Conservation (phyloP, 176 grass and related monocot species). For the Aegilops speltoides region DNA sequence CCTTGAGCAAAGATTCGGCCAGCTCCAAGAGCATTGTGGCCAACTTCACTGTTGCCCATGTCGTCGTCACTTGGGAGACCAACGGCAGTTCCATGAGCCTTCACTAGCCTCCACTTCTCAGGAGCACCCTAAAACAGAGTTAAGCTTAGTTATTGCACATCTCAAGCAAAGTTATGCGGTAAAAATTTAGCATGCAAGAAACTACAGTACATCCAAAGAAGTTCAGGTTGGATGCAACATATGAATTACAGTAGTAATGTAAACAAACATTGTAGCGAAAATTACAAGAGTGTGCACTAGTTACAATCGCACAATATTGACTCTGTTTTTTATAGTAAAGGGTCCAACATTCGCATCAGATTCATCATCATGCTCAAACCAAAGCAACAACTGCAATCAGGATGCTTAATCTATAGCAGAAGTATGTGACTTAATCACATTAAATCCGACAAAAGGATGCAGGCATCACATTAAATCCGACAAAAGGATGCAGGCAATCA, state of each 20-base stretch:
- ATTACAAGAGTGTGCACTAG: not conserved
- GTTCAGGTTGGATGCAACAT: not conserved
- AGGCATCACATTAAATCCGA: not conserved
- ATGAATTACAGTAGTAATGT: not conserved
- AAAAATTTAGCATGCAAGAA: not conserved
- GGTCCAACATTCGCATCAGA: not conserved
- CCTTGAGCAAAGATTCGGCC: conserved; percentile 86
- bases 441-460: no score
- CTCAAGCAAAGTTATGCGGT: not conserved
- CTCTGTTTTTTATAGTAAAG: not conserved
- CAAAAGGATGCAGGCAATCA: not conserved
- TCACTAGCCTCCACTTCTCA: conserved; percentile 87
- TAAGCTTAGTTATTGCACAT: not conserved
- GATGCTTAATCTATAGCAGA: not conserved
- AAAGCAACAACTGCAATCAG: not conserved
- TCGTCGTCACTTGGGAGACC: conserved; percentile 92
- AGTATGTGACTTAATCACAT: not conserved
- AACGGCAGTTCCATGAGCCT: conserved; percentile 94
- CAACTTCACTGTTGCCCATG: conserved; percentile 99
- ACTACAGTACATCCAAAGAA: not conserved
- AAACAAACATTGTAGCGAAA: not conserved
- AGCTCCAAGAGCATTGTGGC: conserved; percentile 97
- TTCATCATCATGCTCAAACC: not conserved
- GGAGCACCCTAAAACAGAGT: conserved; percentile 60
- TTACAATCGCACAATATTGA: not conserved